phyloP scores from a whole-genome alignment of 768 basidiomycete species.

The Nidularia pulvinata region DNA sequence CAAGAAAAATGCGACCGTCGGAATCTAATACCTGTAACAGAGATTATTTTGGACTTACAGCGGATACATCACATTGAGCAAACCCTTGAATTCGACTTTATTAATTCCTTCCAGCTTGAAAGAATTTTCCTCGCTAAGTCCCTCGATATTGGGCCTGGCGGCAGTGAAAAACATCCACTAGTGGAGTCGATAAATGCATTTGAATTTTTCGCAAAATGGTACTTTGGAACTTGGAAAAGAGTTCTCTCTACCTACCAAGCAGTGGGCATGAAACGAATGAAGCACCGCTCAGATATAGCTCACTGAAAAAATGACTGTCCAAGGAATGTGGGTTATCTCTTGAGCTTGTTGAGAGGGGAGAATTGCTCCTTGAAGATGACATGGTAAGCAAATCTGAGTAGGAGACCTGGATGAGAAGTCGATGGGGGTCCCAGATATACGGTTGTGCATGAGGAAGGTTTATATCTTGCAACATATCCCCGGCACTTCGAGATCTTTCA shows the following conservation, averaged over 20 bases:
- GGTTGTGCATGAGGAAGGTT: too few relatives aligned
- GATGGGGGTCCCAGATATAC: too few relatives aligned
- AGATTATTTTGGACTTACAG: slow-evolving; percentile 7
- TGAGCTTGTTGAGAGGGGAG: too few relatives aligned
- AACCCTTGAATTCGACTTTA: slow-evolving; percentile 7
- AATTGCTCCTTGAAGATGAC: too few relatives aligned
- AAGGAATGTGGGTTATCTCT: slow-evolving; percentile 1
- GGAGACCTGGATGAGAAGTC: too few relatives aligned
- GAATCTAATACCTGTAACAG: not conserved
- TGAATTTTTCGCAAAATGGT: slow-evolving; percentile 1
- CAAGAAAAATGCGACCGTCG: not conserved
- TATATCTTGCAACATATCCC: too few relatives aligned
- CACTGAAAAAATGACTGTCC: not conserved
- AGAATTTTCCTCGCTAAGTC: slow-evolving; percentile 4
- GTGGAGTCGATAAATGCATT: not conserved
- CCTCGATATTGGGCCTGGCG: not conserved
- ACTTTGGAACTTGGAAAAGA: slow-evolving; percentile 7
- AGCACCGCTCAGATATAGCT: not conserved
- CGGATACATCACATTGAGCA: slow-evolving; percentile 9
- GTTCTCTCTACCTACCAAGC: slow-evolving; percentile 7
- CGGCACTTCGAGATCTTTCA: too few relatives aligned
- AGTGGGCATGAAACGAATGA: not conserved
- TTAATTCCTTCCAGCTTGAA: slow-evolving; percentile 4
- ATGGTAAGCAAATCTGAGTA: too few relatives aligned
- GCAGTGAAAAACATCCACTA: not conserved